Percentiles rank a stretch among this genome's conserved stretches.
Evolutionary conservation across 495 filamentous ascomycete species (phyloP).

Genomic region (Chaetomium fimeti): DNA sequence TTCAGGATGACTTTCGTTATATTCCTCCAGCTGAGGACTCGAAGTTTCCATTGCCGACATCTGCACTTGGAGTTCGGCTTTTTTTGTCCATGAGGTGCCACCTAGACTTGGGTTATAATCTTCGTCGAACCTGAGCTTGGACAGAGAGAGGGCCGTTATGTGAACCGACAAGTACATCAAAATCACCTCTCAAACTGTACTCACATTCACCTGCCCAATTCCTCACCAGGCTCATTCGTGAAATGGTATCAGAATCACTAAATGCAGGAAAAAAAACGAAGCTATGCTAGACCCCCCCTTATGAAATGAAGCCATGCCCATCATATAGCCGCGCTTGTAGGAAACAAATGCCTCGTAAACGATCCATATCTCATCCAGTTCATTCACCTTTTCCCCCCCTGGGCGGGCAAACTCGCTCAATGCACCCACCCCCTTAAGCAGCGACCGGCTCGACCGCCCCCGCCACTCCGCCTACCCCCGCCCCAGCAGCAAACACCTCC

Average conservation of each 20-base stretch:
- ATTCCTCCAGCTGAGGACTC: no score
- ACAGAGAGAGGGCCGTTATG: no score
- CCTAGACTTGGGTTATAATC: no score
- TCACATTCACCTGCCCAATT: no score
- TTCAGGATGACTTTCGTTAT: no score
- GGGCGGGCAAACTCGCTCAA: no score
- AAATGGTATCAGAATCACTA: slow-evolving; percentile 23
- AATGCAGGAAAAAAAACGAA: not conserved
- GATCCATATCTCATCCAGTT: slow-evolving; percentile 1
- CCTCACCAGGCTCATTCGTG: slow-evolving; percentile 12
- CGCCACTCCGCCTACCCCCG: slow-evolving; percentile 18
- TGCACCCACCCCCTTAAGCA: not conserved
- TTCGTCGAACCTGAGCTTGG: no score
- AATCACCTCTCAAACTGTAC: no score
- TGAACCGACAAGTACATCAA: no score
- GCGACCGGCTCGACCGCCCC: slow-evolving; percentile 3
- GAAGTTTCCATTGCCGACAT: not conserved
- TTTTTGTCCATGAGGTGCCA: no score
- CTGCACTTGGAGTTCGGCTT: no score
- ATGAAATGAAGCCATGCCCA: slow-evolving; percentile 1
- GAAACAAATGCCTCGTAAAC: slow-evolving; percentile 1
- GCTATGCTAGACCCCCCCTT: not conserved
- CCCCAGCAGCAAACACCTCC: slow-evolving; percentile 52
- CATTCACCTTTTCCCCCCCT: not conserved
- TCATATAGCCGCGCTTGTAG: not conserved